Evolutionary conservation across 2,329 filamentous ascomycete genomes (phyloP), one percentile per base, ranked within the genome.

Genomic region (Colletotrichum australisinense): DNA sequence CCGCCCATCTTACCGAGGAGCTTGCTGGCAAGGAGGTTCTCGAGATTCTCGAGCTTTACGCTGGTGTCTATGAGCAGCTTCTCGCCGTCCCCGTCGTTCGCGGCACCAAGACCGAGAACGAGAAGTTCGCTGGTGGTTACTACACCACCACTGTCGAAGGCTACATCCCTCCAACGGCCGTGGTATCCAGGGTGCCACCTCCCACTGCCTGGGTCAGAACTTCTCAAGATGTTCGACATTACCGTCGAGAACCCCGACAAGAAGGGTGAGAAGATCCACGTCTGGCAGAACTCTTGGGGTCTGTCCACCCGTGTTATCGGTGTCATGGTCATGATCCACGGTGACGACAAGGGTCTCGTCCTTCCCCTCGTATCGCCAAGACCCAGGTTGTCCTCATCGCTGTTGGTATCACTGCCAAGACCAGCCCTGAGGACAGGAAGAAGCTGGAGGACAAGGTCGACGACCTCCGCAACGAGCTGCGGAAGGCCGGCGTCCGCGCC

Each of bases 211-310:
- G 9, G 97, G 97, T 66, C 97, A 99, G 85, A 98, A 99, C 86
- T 99, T 99, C 86, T 95, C 83, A 98, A 97, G 86, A 99, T 99
- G 95, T 99, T 98, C 82, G 93, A 97, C 83, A 98, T 99, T 82
- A 97, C 93, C 0, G 95, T 99, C 35, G 96, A 99, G 83, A 95
- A 99, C 80, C 97, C 97, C 28, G 87, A 88, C 73, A 89, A 97
- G 83, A 93, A 94, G 85, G 93, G 94, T 76, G 89, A 92, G 77
- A 92, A 95, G 79, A 86, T 98, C 69, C 87, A 96, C 80, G 95
- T 98, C 70, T 98, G 96, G 95, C 97, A 99, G 84, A 99, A 99
- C 88, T 98, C 95, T 16, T 99, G 97, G 97, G 97, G 97, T 84
- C 90, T 99, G 74, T 98, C 96, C 1, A 99, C 97, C 67, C 95